Evolutionary conservation across 441 rosid genomes (phyloP).

Genomic region (Populus hybrid): DNA sequence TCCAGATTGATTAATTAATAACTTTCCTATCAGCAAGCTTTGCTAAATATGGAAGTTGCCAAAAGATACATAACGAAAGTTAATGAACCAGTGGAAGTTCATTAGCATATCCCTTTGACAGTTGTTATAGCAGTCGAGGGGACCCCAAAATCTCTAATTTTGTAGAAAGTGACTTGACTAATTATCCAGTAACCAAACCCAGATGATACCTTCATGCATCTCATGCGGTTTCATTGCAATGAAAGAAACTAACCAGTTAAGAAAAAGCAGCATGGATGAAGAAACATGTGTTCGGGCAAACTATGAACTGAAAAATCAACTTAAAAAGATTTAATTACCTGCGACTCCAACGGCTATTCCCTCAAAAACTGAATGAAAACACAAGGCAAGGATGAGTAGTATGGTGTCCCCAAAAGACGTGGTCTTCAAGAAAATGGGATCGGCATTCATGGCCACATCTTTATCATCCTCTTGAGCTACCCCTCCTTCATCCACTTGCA

Average conservation of each 20-base stretch:
- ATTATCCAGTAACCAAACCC: neutral
- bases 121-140: neutral
- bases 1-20: too few species aligned
- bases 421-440: constrained; percentile 38
- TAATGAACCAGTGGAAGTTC: neutral
- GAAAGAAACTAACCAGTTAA: neutral
- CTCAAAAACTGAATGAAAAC: constrained; percentile 82
- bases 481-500: constrained; percentile 32
- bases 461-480: constrained; percentile 15
- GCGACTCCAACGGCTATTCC: constrained; percentile 79
- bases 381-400: constrained; percentile 60
- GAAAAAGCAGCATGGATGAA: neutral
- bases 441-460: constrained; percentile 22
- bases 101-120: neutral
- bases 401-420: constrained; percentile 58
- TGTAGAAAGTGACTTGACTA: neutral
- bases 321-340: constrained; percentile 32
- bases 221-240: neutral
- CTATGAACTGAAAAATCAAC: neutral
- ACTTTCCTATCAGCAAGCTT: neutral
- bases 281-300: neutral
- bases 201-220: neutral
- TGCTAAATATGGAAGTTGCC: neutral
- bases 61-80: neutral
- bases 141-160: neutral